phyloP scores from a whole-genome alignment of 2,329 filamentous ascomycete species.

The Cladosporium sp. region DNA sequence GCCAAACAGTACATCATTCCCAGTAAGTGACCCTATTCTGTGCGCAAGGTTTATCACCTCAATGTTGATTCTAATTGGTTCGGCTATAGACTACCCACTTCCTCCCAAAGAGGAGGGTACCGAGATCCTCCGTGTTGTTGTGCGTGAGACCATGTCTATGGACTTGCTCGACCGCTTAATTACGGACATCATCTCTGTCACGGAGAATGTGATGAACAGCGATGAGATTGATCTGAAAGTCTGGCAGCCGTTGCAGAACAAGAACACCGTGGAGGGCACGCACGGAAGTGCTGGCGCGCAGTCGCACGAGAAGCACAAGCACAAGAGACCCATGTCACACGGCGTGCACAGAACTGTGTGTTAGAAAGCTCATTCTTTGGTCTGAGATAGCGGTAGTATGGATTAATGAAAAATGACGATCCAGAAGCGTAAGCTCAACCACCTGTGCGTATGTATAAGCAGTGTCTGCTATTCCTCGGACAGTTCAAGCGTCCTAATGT shows the following conservation, averaged over 20 bases:
- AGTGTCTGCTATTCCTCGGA: too few relatives aligned
- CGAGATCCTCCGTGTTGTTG: slow-evolving; percentile 64
- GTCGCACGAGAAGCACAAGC: slow-evolving; percentile 41
- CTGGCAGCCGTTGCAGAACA: slow-evolving; percentile 39
- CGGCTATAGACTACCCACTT: slow-evolving; percentile 60
- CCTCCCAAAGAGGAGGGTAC: slow-evolving; percentile 58
- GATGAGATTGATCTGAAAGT: slow-evolving; percentile 50
- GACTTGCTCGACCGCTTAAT: slow-evolving; percentile 62
- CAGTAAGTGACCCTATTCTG: slow-evolving; percentile 41
- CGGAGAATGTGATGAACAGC: slow-evolving; percentile 56
- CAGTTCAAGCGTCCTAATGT: too few relatives aligned
- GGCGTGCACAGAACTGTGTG: slow-evolving; percentile 49
- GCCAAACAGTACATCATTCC: slow-evolving; percentile 68
- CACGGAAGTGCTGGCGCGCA: slow-evolving; percentile 35
- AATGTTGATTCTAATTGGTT: too few relatives aligned
- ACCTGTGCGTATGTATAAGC: too few relatives aligned
- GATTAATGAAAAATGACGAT: too few relatives aligned
- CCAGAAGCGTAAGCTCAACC: too few relatives aligned
- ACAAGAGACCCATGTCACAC: slow-evolving; percentile 41
- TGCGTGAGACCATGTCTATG: slow-evolving; percentile 65
- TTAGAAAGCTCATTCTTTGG: too few relatives aligned
- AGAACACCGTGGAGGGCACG: slow-evolving; percentile 39
- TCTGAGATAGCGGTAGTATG: too few relatives aligned
- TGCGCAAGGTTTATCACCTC: too few relatives aligned
- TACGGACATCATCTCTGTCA: slow-evolving; percentile 56